phyloP scores from a whole-genome alignment of 345 rosid genomes.

The Hirschfeldia incana region DNA sequence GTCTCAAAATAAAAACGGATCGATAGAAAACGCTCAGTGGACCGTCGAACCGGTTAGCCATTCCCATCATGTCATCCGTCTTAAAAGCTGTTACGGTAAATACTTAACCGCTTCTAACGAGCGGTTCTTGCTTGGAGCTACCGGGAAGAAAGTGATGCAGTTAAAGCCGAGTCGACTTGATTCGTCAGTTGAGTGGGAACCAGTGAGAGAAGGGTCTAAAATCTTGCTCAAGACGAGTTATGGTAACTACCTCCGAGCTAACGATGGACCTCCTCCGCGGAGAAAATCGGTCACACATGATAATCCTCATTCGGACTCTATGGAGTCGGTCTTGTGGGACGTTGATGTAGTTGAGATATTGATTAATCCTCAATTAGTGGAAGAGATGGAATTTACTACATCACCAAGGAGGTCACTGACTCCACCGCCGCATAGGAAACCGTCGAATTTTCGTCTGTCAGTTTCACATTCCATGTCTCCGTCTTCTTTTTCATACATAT shows the following conservation, averaged over 20 bases:
- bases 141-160: conserved; percentile 75
- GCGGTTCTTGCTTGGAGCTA: conserved; percentile 73
- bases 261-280: conserved; percentile 76
- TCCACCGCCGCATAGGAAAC: conserved; percentile 44
- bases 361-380: conserved; percentile 5
- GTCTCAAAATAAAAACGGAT: conserved; percentile 63
- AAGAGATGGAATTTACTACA: neutral
- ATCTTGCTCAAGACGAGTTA: conserved; percentile 55
- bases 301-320: conserved; percentile 56
- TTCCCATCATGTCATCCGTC: conserved; percentile 52
- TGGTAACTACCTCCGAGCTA: conserved; percentile 70
- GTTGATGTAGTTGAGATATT: conserved; percentile 62
- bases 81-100: conserved; percentile 64
- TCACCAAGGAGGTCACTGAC: neutral
- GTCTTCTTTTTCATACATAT: conserved; percentile 43
- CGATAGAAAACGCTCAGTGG: conserved; percentile 62
- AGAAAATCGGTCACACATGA: conserved; percentile 77
- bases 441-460: conserved; percentile 38
- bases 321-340: conserved; percentile 69
- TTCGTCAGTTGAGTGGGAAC: conserved; percentile 74
- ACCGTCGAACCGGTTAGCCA: conserved; percentile 61
- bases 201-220: conserved; percentile 52
- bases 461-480: conserved; percentile 45
- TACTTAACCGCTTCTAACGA: conserved; percentile 83
- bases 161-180: conserved; percentile 51